These are phyloP conservation scores for Monosporascus sp. DNA, from an alignment of 2,329 filamentous ascomycete species.

Conservation along the genomic window DNA sequence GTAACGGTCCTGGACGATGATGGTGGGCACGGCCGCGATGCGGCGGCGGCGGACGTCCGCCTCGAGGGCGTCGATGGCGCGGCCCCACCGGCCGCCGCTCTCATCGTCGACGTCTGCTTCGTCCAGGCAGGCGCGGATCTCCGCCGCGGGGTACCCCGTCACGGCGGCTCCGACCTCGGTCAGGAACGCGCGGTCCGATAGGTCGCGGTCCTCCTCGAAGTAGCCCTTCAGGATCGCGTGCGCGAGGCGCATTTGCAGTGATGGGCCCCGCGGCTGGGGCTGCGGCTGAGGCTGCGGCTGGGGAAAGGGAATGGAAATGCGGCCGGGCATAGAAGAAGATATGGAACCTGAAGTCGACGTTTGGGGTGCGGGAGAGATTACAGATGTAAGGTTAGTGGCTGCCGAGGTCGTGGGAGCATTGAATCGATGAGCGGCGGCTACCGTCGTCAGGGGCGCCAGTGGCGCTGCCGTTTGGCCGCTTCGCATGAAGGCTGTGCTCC, in stretches of 20 bases:
- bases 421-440: no score
- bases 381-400: not conserved
- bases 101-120: conserved; percentile 18
- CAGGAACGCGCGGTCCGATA: conserved; percentile 37
- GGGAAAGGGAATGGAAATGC: not conserved
- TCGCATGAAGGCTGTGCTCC: conserved; percentile 18
- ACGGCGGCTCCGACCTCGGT: conserved; percentile 21
- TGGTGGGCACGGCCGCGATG: conserved; percentile 67
- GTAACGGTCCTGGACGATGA: conserved; percentile 64
- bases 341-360: not conserved
- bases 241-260: conserved; percentile 35
- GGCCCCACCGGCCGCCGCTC: conserved; percentile 26
- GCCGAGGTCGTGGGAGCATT: no score
- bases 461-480: not conserved
- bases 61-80: conserved; percentile 19
- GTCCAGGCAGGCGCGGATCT: conserved; percentile 25
- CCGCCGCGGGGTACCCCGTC: conserved; percentile 7
- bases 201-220: conserved; percentile 37
- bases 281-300: conserved; percentile 7
- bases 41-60: conserved; percentile 17
- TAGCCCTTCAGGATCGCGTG: conserved; percentile 37
- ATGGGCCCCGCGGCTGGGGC: conserved; percentile 17
- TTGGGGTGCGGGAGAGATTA: not conserved
- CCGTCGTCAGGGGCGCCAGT: not conserved
- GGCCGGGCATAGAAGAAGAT: not conserved